Evolutionary conservation across 139 green algal genomes (phyloP).

Genomic region (Pseudopediastrum boryanum): DNA sequence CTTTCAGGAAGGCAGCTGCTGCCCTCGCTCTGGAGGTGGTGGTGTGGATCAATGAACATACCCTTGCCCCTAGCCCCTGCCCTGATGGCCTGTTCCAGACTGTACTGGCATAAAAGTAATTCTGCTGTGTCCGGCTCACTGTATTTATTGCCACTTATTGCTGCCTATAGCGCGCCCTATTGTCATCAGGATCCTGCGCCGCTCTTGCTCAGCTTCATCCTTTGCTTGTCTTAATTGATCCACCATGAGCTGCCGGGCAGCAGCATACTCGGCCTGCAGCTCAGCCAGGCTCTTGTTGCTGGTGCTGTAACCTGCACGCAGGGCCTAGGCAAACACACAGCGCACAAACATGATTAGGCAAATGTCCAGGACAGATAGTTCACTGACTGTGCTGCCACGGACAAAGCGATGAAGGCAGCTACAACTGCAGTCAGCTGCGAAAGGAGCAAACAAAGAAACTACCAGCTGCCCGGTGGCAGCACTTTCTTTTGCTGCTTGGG

Average conservation of each 20-base stretch:
- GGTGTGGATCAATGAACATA: no score
- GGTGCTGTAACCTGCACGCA: conserved; percentile 8
- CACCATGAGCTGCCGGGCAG: conserved; percentile 22
- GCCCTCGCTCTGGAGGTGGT: no score
- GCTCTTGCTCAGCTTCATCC: conserved; percentile 32
- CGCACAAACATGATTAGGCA: background rate
- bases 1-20: no score
- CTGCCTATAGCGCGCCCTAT: conserved; percentile 28
- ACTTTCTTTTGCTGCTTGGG: no score
- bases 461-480: no score
- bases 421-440: no score
- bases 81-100: no score
- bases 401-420: no score
- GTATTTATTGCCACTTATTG: conserved; percentile 8
- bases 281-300: conserved; percentile 25
- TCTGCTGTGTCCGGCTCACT: no score
- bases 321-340: background rate
- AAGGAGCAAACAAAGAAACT: no score
- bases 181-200: conserved; percentile 24
- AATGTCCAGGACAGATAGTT: background rate
- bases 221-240: conserved; percentile 19
- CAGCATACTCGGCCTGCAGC: conserved; percentile 22
- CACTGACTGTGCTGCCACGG: background rate
- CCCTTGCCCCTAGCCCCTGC: no score
- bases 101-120: no score